These are phyloP conservation scores for Hyaloscypha bicolor DNA, from an alignment of 495 filamentous ascomycete genomes.

Conservation along the genomic window DNA sequence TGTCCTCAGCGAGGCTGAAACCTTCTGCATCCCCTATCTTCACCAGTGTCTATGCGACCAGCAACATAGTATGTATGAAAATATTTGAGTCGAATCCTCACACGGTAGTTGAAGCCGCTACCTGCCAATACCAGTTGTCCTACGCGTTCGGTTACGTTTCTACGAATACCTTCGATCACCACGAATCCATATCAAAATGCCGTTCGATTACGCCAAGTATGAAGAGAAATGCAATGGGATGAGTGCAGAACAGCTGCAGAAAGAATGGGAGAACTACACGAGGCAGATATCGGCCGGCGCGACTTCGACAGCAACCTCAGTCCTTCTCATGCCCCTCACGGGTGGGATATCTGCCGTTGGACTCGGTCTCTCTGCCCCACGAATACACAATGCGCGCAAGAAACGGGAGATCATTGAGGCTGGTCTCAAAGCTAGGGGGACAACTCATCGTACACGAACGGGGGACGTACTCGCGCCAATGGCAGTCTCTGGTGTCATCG, in stretches of 20 bases:
- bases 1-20: background rate
- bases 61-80: background rate
- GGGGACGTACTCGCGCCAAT: constrained; percentile 35
- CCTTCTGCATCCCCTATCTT: no score
- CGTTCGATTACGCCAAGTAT: constrained; percentile 36
- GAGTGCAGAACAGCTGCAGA: constrained; percentile 33
- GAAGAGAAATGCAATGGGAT: constrained; percentile 34
- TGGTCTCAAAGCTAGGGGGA: constrained; percentile 32
- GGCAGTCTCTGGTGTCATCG: constrained; percentile 33
- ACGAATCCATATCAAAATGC: constrained; percentile 22
- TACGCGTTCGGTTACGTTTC: background rate
- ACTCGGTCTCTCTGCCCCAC: constrained; percentile 32
- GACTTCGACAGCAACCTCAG: constrained; percentile 35
- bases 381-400: constrained; percentile 39
- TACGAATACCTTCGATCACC: background rate
- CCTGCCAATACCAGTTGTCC: background rate
- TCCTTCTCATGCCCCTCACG: constrained; percentile 34
- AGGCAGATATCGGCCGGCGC: constrained; percentile 35
- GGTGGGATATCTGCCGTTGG: constrained; percentile 34
- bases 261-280: constrained; percentile 39
- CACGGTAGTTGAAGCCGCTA: background rate
- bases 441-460: constrained; percentile 33
- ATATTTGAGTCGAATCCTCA: background rate
- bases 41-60: no score
- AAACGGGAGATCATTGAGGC: constrained; percentile 39